phyloP scores from a whole-genome alignment of 176 grass and related monocot species.

The Echinochloa phyllopogon region DNA sequence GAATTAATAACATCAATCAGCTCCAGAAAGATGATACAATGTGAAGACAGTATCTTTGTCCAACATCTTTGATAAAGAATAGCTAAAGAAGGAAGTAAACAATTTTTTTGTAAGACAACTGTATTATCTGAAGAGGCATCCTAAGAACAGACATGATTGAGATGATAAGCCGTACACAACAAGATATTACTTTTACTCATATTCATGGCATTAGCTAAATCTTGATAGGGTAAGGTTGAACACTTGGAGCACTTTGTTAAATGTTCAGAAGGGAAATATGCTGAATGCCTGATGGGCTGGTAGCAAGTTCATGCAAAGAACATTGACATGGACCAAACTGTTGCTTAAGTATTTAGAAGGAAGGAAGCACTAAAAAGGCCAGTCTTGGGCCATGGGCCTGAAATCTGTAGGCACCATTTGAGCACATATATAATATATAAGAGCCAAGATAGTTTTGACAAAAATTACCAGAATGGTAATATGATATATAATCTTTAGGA shows the following conservation, averaged over 20 bases:
- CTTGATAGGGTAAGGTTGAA: constrained; percentile 21
- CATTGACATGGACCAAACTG: constrained; percentile 16
- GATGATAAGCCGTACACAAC: constrained; percentile 9
- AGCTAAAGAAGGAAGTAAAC: constrained; percentile 11
- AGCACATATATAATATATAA: neutral
- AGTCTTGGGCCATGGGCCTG: constrained; percentile 40
- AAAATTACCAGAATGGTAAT: constrained; percentile 8
- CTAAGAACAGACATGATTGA: constrained; percentile 18
- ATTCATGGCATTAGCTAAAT: constrained; percentile 24
- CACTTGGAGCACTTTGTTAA: constrained; percentile 13
- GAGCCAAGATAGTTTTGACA: neutral
- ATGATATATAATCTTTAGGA: neutral
- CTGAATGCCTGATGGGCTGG: constrained; percentile 15
- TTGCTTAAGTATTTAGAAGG: constrained; percentile 27
- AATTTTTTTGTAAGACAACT: constrained; percentile 17
- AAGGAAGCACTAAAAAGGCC: constrained; percentile 24
- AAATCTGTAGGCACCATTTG: constrained; percentile 25
- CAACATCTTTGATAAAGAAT: constrained; percentile 11
- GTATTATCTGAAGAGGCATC: neutral
- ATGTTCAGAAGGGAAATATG: neutral
- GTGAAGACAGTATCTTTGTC: neutral
- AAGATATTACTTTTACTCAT: neutral
- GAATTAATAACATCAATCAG: neutral
- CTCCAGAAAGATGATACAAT: constrained; percentile 23
- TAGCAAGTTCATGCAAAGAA: constrained; percentile 7